Evolutionary conservation across 2,329 filamentous ascomycete species (phyloP), one percentile per base, ranked within the genome.

Genomic region (Fusarium udum): DNA sequence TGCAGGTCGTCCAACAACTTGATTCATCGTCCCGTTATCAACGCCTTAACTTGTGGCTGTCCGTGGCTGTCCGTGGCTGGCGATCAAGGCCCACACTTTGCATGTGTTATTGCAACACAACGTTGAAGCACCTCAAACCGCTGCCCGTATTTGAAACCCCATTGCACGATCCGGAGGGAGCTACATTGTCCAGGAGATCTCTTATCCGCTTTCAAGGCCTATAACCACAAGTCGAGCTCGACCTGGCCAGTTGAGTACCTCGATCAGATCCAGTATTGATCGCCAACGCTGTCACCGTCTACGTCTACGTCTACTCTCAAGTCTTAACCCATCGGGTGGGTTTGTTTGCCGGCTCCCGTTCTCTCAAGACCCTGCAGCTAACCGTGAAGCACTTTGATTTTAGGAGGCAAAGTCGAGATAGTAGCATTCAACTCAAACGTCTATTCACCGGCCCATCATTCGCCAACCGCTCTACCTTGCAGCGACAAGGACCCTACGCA

Each of bases 361-460:
- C 66, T 69, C 53, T 55, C 32, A 73, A 65, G 64, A 66, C 73
- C 73, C 75, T 77, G 73, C 75, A 77, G 72, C 61, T 69, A 74
- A 69, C 73, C 67, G 69, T 65, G 37, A 64, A 60, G 53, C 64
- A 48, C 8, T 61, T 55, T 64, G 61, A 56, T 57, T 36, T 52
- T 40, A 70, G 49, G 43, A 58, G 61, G 48, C 61, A 58, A 61
- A 63, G 64, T 61, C 73, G 63, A 63, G 63, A 58, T 58, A 16
- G 37, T 22, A 22, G 22, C 15, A 51, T n/a, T 34, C 64, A 61
- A 43, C 46, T 66, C 55, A 61, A 63, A 65, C 64, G 24, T 36
- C 59, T 60, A n/a, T 48, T 52, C 26, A 20, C 60, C 56, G 31
- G 68, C 28, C 36, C 46, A 57, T 51, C 36, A 70, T 67, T 64